Evolutionary conservation across 805 yeast genomes (phyloP), one percentile per base, ranked within the genome.

Genomic region (Candida tammaniensis): DNA sequence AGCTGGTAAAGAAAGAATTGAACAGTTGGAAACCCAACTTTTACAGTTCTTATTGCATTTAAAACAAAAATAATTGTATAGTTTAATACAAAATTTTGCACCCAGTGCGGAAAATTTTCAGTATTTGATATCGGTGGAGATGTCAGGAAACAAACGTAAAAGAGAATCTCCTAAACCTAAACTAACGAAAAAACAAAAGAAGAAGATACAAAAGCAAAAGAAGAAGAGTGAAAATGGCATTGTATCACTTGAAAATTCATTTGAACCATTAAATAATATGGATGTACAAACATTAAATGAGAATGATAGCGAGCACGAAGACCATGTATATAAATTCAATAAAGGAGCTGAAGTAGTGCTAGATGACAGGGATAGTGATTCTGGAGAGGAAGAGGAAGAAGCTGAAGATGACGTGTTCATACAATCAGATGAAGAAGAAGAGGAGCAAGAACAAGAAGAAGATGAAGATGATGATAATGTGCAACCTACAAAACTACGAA

Each of bases 21-120:
- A 44, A 34, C 48, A 54, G 5, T 42, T 65, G 32, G 72, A 66
- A 36, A 57, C 67, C 1, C 40, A 47, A 17, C 38, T 64, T 39
- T 47, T 66, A 49, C 35, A 48, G 25, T 51, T 65, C 28, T 60
- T 66, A 55, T 43, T 63, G 16, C 55, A 59, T 17, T 51, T 63
- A 52, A 51, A 27, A 21, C 16, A 11, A 20, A 17, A 17, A 30
- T 21, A 18, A 15, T 5, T 16, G 4, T 7, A 12, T 24, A 24
- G 16, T 17, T 12, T 17, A n/a, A n/a, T n/a, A n/a, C n/a, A n/a
- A n/a, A n/a, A n/a, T n/a, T n/a, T n/a, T n/a, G n/a, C n/a, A n/a
- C n/a, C n/a, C n/a, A n/a, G n/a, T n/a, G n/a, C n/a, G n/a, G n/a
- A n/a, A n/a, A n/a, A n/a, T n/a, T n/a, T n/a, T n/a, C n/a, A n/a